Evolutionary conservation across 2,329 filamentous ascomycete genomes (phyloP), one percentile per base, ranked within the genome.

Genomic region (Penicillium sp.): DNA sequence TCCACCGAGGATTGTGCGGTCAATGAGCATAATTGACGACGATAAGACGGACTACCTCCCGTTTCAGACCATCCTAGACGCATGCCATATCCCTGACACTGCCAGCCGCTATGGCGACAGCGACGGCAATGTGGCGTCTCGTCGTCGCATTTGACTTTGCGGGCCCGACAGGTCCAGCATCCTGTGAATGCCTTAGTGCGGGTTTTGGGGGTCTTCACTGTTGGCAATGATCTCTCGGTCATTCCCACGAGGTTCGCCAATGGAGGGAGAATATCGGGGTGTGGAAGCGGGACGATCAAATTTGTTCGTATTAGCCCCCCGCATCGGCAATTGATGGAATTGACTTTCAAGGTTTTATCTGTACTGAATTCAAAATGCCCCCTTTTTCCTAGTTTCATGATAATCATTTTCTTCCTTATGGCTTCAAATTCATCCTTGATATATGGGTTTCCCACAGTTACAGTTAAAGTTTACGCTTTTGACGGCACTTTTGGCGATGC

Each of bases 121-220:
- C 61, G 60, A 31, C 40, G 54, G 43, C 64, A 67, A 26, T 55
- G 42, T 6, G 64, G 64, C 3, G 52, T 51, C 44, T 62, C 57
- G 22, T 65, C 66, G 33, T 66, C 64, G 15, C 64, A 67, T 31
- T 67, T 67, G 20, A 66, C 55, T 47, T 58, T 51, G 35, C 64
- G 60, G 18, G 55, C 43, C 31, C 64, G 60, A 44, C 64, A 67
- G 12, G 64, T 66, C 63, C 63, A 67, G 20, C 64, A 67, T 9
- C 63, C 64, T 6, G 63, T 67, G 33, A 67, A 66, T 4, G 62
- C 65, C 47, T 65, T 66, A 11, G 56, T 61, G 45, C 59, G 62
- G 25, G 51, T 42, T 55, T 63, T 59, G 7, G 52, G 51, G 26
- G 41, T 25, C 26, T 42, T 62, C 23, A 58, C 49, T 47, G 55